phyloP scores from a whole-genome alignment of 1,284 basidiomycete genomes.

The Puccinia hordei region DNA sequence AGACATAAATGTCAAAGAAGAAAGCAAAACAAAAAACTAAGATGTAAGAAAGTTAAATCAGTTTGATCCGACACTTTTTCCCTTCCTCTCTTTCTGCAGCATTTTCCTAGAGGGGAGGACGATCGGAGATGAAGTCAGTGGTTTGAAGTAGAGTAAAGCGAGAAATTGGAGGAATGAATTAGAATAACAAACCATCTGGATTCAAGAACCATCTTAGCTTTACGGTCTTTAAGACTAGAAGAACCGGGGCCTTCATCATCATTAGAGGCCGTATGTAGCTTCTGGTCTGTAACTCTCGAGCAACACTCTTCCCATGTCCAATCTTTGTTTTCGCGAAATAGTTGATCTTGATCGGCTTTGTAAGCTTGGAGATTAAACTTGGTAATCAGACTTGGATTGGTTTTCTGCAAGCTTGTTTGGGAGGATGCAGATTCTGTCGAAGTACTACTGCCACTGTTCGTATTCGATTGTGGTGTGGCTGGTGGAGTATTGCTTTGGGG shows the following conservation, averaged over 20 bases:
- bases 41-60: not conserved
- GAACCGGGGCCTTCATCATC: not conserved
- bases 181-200: conserved; percentile 30
- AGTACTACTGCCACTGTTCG: not conserved
- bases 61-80: conserved; percentile 16
- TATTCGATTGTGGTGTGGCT: not conserved
- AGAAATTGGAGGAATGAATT: not conserved
- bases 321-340: conserved; percentile 19
- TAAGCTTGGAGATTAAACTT: conserved; percentile 32
- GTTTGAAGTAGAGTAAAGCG: not conserved
- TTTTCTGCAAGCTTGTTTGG: conserved; percentile 20
- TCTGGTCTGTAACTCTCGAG: not conserved
- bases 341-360: conserved; percentile 27
- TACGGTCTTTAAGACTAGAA: conserved; percentile 13
- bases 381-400: conserved; percentile 22
- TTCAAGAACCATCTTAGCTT: conserved; percentile 39
- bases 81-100: conserved; percentile 43
- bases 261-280: not conserved
- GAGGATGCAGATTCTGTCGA: not conserved
- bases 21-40: too few relatives aligned
- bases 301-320: conserved; percentile 17
- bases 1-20: not conserved
- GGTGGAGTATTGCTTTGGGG: not conserved
- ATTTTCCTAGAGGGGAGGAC: conserved; percentile 6
- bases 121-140: not conserved